A percentile compares a stretch with the other conserved stretches of the same genome.
phyloP scores from a whole-genome alignment of 2,329 filamentous ascomycete species.

The Epichloe typhina region DNA sequence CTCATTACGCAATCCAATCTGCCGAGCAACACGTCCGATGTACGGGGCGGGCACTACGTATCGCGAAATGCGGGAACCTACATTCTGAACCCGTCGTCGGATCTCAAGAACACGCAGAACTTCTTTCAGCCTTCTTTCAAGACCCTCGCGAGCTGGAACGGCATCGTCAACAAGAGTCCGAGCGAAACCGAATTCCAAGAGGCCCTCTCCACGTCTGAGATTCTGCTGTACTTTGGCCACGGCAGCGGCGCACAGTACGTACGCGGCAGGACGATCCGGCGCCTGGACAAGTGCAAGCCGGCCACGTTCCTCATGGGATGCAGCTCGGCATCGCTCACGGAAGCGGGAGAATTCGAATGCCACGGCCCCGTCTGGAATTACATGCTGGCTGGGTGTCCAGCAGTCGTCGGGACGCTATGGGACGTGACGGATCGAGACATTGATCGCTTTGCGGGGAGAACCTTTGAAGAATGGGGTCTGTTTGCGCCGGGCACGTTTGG shows the following conservation, averaged over 20 bases:
- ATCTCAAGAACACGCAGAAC: constrained; percentile 66
- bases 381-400: constrained; percentile 74
- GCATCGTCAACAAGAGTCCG: constrained; percentile 55
- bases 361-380: constrained; percentile 85
- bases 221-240: constrained; percentile 91
- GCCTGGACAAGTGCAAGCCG: constrained; percentile 59
- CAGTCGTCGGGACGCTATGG: constrained; percentile 87
- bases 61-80: constrained; percentile 50
- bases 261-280: constrained; percentile 67
- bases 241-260: constrained; percentile 93
- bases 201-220: constrained; percentile 50
- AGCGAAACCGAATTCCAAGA: constrained; percentile 64
- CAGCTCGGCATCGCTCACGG: constrained; percentile 64
- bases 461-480: constrained; percentile 81
- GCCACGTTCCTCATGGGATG: constrained; percentile 89
- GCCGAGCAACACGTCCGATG: constrained; percentile 6
- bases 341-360: constrained; percentile 81
- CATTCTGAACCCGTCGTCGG: constrained; percentile 79
- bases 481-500: constrained; percentile 35
- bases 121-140: constrained; percentile 56
- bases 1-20: constrained; percentile 45
- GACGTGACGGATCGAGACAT: constrained; percentile 97
- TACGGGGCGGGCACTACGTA: constrained; percentile 37
- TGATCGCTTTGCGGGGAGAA: constrained; percentile 70
- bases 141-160: constrained; percentile 56